phyloP scores from a whole-genome alignment of 2,329 filamentous ascomycete species.

The Colletotrichum sp. region DNA sequence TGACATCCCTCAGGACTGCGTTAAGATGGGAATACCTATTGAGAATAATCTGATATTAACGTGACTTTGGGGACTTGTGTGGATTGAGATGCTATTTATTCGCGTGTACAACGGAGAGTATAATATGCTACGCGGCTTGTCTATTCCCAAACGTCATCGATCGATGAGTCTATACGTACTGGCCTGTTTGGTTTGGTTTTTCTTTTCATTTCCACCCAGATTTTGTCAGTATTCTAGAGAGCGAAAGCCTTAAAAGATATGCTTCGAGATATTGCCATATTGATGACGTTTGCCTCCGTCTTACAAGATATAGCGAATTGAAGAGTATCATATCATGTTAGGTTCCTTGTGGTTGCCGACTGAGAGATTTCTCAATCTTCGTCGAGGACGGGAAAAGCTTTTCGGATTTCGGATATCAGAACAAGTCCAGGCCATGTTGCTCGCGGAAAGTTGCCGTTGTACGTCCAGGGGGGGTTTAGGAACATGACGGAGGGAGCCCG shows the following conservation, averaged over 20 bases:
- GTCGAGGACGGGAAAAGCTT: background rate
- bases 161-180: background rate
- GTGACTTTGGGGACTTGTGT: background rate
- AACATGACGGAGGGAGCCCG: background rate
- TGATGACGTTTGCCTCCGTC: no score
- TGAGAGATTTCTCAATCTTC: background rate
- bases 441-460: background rate
- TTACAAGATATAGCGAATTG: no score
- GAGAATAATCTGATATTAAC: fast-evolving
- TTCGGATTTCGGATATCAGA: background rate
- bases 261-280: no score
- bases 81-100: fast-evolving
- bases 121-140: background rate
- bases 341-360: no score
- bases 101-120: background rate
- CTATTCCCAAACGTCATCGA: background rate
- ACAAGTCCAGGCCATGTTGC: background rate
- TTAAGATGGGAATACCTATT: background rate
- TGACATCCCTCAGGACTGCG: background rate
- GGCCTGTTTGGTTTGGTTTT: no score
- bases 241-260: no score
- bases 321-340: no score
- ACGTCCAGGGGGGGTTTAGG: background rate
- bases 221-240: no score
- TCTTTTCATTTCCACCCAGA: no score